A percentile compares a stretch with the other conserved stretches of the same genome.
These are phyloP conservation scores for Magnolia changhungtana DNA, from an alignment of 164 flowering plant genomes.

Conservation along the genomic window DNA sequence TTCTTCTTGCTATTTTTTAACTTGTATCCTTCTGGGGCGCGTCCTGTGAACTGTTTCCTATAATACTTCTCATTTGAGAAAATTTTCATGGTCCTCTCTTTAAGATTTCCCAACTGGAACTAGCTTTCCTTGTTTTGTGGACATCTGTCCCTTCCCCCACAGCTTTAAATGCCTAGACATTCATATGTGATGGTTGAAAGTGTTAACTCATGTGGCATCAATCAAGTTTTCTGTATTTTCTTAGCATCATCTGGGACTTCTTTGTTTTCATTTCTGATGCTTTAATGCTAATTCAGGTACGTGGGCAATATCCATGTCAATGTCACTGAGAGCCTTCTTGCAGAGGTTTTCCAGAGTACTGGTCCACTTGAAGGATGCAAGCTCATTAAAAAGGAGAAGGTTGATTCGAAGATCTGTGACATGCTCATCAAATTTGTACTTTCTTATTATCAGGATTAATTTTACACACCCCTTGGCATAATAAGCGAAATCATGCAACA, in stretches of 20 bases:
- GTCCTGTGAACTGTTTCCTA: constrained; percentile 3
- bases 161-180: constrained; percentile 1
- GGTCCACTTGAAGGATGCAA: constrained; percentile 98
- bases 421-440: background rate
- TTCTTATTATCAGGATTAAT: background rate
- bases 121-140: constrained; percentile 1
- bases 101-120: background rate
- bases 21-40: background rate
- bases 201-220: background rate
- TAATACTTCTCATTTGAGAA: background rate
- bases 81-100: constrained; percentile 1
- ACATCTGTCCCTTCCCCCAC: background rate
- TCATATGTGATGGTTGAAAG: constrained; percentile 6
- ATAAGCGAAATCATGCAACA: background rate
- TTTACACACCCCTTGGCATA: background rate
- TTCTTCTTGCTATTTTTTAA: constrained; percentile 13
- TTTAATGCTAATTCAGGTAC: constrained; percentile 55
- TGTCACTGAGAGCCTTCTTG: constrained; percentile 92
- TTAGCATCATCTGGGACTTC: background rate
- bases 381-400: constrained; percentile 94
- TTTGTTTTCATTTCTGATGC: background rate
- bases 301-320: constrained; percentile 93
- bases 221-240: background rate
- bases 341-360: constrained; percentile 88
- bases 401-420: constrained; percentile 12